Evolutionary conservation across 2,329 filamentous ascomycete species (phyloP).

Genomic region (Penicillium palitans): DNA sequence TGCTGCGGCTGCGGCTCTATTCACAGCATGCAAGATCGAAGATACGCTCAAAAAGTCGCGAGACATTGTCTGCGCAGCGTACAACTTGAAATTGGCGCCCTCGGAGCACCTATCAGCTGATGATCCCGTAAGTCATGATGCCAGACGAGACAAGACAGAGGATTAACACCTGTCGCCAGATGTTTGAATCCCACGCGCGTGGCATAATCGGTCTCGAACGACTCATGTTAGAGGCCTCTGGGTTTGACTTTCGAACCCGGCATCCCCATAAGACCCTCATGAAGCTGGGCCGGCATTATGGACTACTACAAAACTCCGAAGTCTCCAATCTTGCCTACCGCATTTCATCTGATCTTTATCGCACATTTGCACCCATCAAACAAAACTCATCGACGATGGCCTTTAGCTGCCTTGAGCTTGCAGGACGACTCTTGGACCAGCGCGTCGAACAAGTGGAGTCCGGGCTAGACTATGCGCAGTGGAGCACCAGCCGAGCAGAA

Average conservation of each 20-base stretch:
- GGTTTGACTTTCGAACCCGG: conserved; percentile 89
- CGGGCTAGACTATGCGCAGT: conserved; percentile 52
- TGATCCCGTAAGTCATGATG: conserved; percentile 63
- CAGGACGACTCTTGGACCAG: conserved; percentile 65
- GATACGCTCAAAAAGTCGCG: conserved; percentile 96
- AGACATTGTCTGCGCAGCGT: conserved; percentile 86
- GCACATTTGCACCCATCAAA: conserved; percentile 89
- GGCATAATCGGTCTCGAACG: conserved; percentile 87
- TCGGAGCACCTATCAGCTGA: conserved; percentile 72
- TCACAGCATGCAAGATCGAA: conserved; percentile 95
- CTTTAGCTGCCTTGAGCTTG: conserved; percentile 77
- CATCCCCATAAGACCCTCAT: conserved; percentile 82
- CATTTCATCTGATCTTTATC: conserved; percentile 85
- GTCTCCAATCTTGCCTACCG: conserved; percentile 72
- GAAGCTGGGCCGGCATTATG: conserved; percentile 69
- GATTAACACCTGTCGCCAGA: conserved; percentile 46
- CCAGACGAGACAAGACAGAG: not conserved
- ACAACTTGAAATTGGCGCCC: conserved; percentile 74
- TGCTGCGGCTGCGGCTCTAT: conserved; percentile 81
- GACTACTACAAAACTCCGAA: conserved; percentile 52
- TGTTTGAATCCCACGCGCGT: conserved; percentile 77
- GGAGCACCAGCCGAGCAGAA: conserved; percentile 48
- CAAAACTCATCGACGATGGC: conserved; percentile 84
- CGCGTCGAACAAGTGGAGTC: conserved; percentile 53
- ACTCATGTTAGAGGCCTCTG: conserved; percentile 85